These are phyloP conservation scores for Allomyces javanicus DNA, from an alignment of 192 early-diverging fungal species.

Conservation along the genomic window DNA sequence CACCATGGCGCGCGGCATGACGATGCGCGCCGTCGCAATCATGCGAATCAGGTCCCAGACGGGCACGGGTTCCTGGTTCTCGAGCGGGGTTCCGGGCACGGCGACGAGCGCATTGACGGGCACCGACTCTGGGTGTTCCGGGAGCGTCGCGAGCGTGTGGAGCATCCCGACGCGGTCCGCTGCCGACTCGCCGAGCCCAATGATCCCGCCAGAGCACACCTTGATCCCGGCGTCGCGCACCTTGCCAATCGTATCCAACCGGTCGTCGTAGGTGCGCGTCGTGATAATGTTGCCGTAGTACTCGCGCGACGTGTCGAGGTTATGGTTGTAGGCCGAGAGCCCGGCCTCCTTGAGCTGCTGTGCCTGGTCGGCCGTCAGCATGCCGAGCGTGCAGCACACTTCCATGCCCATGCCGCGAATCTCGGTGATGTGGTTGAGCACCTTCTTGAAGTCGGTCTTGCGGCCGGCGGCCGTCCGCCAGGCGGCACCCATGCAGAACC, in stretches of 20 bases:
- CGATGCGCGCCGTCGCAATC: constrained; percentile 63
- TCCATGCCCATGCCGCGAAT: constrained; percentile 72
- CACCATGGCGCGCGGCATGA: constrained; percentile 61
- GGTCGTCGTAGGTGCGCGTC: constrained; percentile 58
- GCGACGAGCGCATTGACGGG: constrained; percentile 62
- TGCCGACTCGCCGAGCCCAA: constrained; percentile 54
- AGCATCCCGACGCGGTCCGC: constrained; percentile 56
- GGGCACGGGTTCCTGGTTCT: constrained; percentile 56
- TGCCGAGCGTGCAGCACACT: constrained; percentile 68
- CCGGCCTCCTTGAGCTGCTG: constrained; percentile 60
- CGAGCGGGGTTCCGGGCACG: constrained; percentile 62
- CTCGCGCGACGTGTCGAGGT: constrained; percentile 21
- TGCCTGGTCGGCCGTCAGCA: constrained; percentile 54
- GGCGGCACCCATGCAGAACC: constrained; percentile 78
- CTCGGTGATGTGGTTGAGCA: constrained; percentile 48
- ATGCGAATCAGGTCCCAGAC: constrained; percentile 67
- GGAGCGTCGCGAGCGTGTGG: constrained; percentile 48
- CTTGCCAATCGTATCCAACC: constrained; percentile 46
- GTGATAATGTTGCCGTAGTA: constrained; percentile 40
- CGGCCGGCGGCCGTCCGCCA: constrained; percentile 62
- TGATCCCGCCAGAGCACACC: constrained; percentile 69
- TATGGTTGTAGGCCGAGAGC: constrained; percentile 73
- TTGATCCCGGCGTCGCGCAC: constrained; percentile 58
- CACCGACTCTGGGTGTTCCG: constrained; percentile 53
- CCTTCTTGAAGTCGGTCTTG: constrained; percentile 64